These are phyloP conservation scores for Trametes sanguinea DNA, from an alignment of 768 basidiomycete species.

Conservation along the genomic window DNA sequence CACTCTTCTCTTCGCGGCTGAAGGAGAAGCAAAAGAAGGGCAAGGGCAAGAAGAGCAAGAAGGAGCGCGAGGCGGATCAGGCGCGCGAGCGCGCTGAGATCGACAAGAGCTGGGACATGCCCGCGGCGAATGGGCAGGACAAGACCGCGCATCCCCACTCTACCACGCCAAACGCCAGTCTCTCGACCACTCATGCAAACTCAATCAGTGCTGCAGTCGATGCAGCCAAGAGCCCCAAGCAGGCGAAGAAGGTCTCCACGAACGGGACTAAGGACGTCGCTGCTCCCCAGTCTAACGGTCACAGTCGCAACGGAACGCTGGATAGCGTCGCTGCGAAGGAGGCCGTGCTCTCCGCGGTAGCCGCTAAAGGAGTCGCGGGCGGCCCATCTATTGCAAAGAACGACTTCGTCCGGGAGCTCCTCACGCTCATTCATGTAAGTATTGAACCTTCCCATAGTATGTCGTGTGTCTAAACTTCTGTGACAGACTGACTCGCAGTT, in stretches of 20 bases:
- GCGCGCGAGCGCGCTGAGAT: conserved; percentile 47
- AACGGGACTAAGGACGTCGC: background rate
- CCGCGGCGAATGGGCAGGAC: conserved; percentile 35
- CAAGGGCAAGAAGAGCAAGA: conserved; percentile 36
- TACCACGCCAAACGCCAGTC: background rate
- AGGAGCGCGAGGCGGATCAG: conserved; percentile 37
- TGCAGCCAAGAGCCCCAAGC: background rate
- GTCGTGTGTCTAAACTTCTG: background rate
- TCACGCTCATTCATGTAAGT: conserved; percentile 54
- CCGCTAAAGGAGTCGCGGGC: background rate
- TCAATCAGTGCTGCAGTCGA: background rate
- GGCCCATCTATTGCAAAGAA: conserved; percentile 21
- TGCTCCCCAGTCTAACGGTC: background rate
- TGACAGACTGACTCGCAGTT: conserved; percentile 64
- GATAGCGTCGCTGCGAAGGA: conserved; percentile 15
- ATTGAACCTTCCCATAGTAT: background rate
- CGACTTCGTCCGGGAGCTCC: conserved; percentile 65
- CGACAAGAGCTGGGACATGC: conserved; percentile 65
- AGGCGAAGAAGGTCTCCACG: background rate
- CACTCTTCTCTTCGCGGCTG: conserved; percentile 45
- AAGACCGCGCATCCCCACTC: conserved; percentile 7
- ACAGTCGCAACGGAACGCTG: conserved; percentile 10
- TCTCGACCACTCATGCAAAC: background rate
- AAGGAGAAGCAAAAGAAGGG: conserved; percentile 28
- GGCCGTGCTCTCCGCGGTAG: conserved; percentile 10